These are phyloP conservation scores for Hypoxylon sp. DNA, from an alignment of 2,329 filamentous ascomycete genomes.

Conservation along the genomic window DNA sequence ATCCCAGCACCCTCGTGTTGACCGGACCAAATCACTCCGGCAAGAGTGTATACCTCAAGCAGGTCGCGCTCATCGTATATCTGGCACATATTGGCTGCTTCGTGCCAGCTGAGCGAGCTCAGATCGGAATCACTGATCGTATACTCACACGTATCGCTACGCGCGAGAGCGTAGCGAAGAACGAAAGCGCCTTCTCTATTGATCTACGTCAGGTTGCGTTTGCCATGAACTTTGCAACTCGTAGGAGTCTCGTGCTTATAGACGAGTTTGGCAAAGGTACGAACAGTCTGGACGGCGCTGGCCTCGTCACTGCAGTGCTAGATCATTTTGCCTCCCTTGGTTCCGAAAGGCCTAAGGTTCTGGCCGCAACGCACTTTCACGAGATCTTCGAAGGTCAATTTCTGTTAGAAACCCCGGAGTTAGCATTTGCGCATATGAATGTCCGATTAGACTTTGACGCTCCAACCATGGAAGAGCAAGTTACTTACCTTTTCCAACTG, in stretches of 20 bases:
- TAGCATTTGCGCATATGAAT: constrained; percentile 80
- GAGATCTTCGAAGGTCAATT: constrained; percentile 80
- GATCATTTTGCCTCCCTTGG: constrained; percentile 68
- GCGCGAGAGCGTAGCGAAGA: constrained; percentile 71
- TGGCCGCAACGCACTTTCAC: constrained; percentile 75
- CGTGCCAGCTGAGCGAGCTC: constrained; percentile 83
- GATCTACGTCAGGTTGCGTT: constrained; percentile 90
- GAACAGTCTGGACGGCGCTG: constrained; percentile 70
- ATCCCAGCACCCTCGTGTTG: constrained; percentile 80
- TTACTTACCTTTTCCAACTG: constrained; percentile 83
- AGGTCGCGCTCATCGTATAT: constrained; percentile 90
- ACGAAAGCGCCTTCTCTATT: constrained; percentile 77
- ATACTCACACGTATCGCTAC: constrained; percentile 90
- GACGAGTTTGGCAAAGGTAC: constrained; percentile 89
- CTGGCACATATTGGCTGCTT: constrained; percentile 94
- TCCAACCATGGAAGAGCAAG: constrained; percentile 69
- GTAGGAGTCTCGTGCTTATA: constrained; percentile 85
- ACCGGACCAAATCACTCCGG: constrained; percentile 98
- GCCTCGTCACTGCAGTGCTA: constrained; percentile 71
- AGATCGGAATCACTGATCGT: constrained; percentile 90
- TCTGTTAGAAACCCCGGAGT: constrained; percentile 63
- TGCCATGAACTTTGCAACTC: constrained; percentile 80
- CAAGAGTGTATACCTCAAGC: constrained; percentile 96
- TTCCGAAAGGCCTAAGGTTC: constrained; percentile 66
- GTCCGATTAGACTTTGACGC: constrained; percentile 72